Evolutionary conservation across 495 filamentous ascomycete genomes (phyloP), one percentile per base, ranked within the genome.

Genomic region (Aspergillus ellipticus): DNA sequence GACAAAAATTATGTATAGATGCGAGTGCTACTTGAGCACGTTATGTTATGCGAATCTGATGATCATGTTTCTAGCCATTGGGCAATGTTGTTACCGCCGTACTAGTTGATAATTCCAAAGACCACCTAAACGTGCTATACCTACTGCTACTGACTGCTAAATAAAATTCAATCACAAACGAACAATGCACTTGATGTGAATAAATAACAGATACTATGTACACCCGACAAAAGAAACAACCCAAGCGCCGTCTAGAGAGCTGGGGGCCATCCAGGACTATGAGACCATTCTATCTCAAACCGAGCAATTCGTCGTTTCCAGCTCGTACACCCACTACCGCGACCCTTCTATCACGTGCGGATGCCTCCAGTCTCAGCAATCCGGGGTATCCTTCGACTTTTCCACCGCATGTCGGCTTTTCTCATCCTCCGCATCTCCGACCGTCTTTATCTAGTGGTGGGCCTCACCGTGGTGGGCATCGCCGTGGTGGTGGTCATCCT

Each of bases 401-500:
- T 58, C 41, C 43, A 63, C 60, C 46, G 21, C 35, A 53, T 41
- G 52, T 58, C 51, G 53, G 55, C n/a, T 9, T 59, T 39, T 41
- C 54, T 24, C 39, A 39, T 42, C 31, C 48, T 48, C 16, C 45
- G 21, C 51, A 33, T 33, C 42, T 10, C 47, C 17, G 19, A 24
- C 16, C 37, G 16, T 21, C 11, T n/a, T 15, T 11, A 10, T 58
- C 58, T 70, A 76, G 67, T 78, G 75, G 66, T 75, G 74, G 50
- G 46, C 60, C 24, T 83, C 78, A 56, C 67, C 80, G 60, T 85
- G 79, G 63, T 80, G 74, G 50, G 46, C 60, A 20, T 83, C 78
- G 57, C 67, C 80, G 60, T 85, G 79, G 63, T 80, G 78, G 73
- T 92, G 88, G 50, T 89, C 84, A 41, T 92, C 85, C 65, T 88